Evolutionary conservation across 306 rosid genomes (phyloP).

Genomic region (Begonia fuchsioides): DNA sequence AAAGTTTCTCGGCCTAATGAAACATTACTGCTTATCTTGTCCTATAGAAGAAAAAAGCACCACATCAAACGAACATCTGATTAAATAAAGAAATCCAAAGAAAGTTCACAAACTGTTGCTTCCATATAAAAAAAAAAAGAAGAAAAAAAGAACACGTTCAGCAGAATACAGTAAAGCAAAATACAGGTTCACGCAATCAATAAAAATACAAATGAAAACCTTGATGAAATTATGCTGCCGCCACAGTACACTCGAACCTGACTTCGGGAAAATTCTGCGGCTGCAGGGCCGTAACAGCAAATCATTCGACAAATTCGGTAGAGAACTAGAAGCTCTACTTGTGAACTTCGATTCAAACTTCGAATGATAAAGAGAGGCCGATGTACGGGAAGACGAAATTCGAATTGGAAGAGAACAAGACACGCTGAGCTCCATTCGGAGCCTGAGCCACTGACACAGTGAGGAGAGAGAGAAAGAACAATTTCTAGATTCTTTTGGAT

Average conservation of each 20-base stretch:
- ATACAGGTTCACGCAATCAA: conserved; percentile 1
- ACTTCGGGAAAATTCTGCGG: conserved; percentile 8
- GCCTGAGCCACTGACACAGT: not conserved
- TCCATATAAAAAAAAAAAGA: too few relatives aligned
- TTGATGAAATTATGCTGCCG: conserved; percentile 27
- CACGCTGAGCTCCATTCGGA: conserved; percentile 49
- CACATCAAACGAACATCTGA: not conserved
- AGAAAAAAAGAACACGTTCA: too few relatives aligned
- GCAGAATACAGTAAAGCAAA: not conserved
- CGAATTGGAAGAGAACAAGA: conserved; percentile 21
- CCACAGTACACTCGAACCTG: conserved; percentile 11
- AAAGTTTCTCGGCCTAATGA: not conserved
- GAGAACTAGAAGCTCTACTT: conserved; percentile 7
- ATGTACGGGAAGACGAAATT: conserved; percentile 18
- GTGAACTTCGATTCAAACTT: conserved; percentile 10
- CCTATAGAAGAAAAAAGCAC: not conserved
- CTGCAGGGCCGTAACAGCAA: conserved; percentile 14
- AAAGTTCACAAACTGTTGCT: not conserved
- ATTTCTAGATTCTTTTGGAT: too few relatives aligned
- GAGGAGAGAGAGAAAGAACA: not conserved
- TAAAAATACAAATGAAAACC: conserved; percentile 22
- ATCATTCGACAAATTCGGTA: conserved; percentile 17
- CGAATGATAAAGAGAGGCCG: conserved; percentile 10
- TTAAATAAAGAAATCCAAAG: not conserved
- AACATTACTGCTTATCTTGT: not conserved